phyloP scores from a whole-genome alignment of 345 rosid species.

The Pelargonium nanum region DNA sequence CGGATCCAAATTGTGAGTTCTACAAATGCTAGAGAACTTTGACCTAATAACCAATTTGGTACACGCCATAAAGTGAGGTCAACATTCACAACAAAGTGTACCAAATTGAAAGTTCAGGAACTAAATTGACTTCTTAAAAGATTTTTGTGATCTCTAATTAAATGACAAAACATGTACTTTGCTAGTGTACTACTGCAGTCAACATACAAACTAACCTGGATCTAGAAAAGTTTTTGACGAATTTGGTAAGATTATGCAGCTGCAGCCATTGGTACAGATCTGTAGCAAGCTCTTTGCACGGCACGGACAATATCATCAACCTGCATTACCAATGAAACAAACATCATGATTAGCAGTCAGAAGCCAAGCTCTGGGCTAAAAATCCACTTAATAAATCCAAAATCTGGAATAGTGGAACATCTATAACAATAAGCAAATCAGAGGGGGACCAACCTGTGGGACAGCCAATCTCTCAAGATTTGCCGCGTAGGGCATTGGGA shows the following conservation, averaged over 20 bases:
- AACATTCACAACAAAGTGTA: no score
- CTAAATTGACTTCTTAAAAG: no score
- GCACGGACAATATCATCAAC: conserved; percentile 55
- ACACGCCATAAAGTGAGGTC: no score
- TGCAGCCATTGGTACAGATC: conserved; percentile 35
- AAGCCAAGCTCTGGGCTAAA: background rate
- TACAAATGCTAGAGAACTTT: no score
- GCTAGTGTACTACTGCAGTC: background rate
- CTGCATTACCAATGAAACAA: conserved; percentile 16
- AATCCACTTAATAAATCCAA: background rate
- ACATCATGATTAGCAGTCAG: background rate
- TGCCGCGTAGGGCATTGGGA: conserved; percentile 85
- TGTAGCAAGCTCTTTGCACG: conserved; percentile 54
- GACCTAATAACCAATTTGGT: no score
- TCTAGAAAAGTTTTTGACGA: background rate
- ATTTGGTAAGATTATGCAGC: conserved; percentile 13
- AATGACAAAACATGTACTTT: no score
- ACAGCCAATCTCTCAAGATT: conserved; percentile 83
- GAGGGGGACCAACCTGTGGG: conserved; percentile 53
- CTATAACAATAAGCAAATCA: conserved; percentile 1
- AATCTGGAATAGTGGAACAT: background rate
- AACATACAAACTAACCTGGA: conserved; percentile 6
- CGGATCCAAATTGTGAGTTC: no score
- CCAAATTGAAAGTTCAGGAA: no score
- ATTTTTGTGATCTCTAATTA: no score